Percentiles rank a stretch among this genome's conserved stretches.
These are phyloP conservation scores for Purpureocillium lavendulum DNA, from an alignment of 2,329 filamentous ascomycete species.

Conservation along the genomic window DNA sequence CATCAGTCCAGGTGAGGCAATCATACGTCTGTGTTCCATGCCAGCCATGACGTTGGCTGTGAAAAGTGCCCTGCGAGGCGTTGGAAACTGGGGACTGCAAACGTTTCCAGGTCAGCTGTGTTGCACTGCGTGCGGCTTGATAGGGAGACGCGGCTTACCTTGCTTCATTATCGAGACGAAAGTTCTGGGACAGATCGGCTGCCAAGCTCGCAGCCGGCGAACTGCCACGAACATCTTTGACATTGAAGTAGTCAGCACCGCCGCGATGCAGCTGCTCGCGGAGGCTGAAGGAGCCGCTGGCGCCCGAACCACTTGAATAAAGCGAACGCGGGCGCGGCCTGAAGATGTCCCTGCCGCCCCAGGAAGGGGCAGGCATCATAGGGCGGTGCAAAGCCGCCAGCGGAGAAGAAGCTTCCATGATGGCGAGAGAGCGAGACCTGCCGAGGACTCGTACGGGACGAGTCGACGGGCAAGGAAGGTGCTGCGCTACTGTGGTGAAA, in stretches of 20 bases:
- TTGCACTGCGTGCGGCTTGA: background rate
- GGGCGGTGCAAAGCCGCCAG: constrained; percentile 83
- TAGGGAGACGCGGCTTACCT: constrained; percentile 53
- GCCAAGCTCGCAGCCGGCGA: constrained; percentile 88
- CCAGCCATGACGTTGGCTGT: constrained; percentile 28
- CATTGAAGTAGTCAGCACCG: constrained; percentile 69
- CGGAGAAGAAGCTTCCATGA: constrained; percentile 90
- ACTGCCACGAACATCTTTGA: constrained; percentile 70
- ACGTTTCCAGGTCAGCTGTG: background rate
- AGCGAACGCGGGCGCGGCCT: constrained; percentile 38
- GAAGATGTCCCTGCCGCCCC: constrained; percentile 46
- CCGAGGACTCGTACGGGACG: constrained; percentile 3
- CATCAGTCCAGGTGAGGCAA: background rate
- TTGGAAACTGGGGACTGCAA: constrained; percentile 30
- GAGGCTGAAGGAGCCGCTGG: constrained; percentile 66
- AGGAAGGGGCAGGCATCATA: constrained; percentile 53
- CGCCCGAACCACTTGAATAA: constrained; percentile 45
- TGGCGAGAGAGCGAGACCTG: constrained; percentile 11
- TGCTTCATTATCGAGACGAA: constrained; percentile 75
- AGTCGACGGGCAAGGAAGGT: constrained; percentile 4
- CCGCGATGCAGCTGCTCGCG: constrained; percentile 60
- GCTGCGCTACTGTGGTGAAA: constrained; percentile 15
- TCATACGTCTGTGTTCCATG: constrained; percentile 26
- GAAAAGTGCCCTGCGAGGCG: constrained; percentile 31
- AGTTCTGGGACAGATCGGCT: constrained; percentile 93